Conservation (phyloP, 2,329 filamentous ascomycete genomes). For the Endothia cerciana region DNA sequence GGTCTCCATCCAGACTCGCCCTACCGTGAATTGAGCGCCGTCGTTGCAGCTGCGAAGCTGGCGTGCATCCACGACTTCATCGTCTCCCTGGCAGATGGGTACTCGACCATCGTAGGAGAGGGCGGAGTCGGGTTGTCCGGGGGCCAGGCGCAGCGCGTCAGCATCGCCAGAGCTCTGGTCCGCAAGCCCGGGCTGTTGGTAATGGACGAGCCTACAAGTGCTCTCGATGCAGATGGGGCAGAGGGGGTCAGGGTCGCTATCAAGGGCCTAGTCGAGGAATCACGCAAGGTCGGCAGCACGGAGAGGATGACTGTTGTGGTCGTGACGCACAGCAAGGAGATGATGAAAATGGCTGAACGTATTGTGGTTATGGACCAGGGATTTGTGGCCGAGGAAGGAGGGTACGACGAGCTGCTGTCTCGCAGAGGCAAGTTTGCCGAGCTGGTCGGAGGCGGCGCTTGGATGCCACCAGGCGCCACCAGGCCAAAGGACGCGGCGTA, state of each 20-base stretch:
- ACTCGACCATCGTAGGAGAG: conserved; percentile 75
- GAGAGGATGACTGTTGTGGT: conserved; percentile 71
- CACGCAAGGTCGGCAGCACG: conserved; percentile 21
- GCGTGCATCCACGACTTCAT: conserved; percentile 80
- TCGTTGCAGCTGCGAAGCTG: conserved; percentile 56
- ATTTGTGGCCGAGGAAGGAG: conserved; percentile 68
- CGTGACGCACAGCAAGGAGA: conserved; percentile 80
- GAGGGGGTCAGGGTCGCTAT: conserved; percentile 67
- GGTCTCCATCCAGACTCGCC: conserved; percentile 64
- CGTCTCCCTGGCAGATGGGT: conserved; percentile 68
- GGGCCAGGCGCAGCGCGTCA: conserved; percentile 81
- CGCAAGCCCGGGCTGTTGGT: conserved; percentile 74
- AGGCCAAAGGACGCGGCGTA: not conserved
- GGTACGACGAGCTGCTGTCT: conserved; percentile 62
- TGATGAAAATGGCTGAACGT: conserved; percentile 81
- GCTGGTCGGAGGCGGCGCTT: conserved; percentile 45
- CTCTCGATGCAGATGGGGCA: conserved; percentile 73
- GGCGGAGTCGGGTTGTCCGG: conserved; percentile 75
- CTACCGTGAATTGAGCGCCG: conserved; percentile 47
- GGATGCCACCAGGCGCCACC: conserved; percentile 22
- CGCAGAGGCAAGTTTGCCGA: conserved; percentile 51
- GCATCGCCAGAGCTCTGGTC: conserved; percentile 78
- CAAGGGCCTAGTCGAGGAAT: conserved; percentile 49
- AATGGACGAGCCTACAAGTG: conserved; percentile 85
- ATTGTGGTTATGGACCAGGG: conserved; percentile 74